These are phyloP conservation scores for Plantago elongata DNA, from an alignment of 257 asterid genomes.

Conservation along the genomic window DNA sequence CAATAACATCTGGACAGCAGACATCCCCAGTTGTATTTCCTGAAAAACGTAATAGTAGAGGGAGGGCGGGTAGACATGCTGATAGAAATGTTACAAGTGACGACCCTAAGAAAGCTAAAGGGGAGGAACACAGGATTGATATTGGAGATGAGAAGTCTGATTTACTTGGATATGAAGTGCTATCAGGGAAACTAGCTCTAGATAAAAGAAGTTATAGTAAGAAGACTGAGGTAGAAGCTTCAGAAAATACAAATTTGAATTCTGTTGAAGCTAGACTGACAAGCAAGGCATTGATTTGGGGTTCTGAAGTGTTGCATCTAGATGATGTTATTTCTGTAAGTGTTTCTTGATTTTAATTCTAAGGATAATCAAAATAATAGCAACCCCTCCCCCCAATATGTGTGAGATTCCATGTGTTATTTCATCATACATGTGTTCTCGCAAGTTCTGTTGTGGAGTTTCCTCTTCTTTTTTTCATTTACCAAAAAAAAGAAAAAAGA, in stretches of 20 bases:
- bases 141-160: slow-evolving; percentile 89
- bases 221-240: slow-evolving; percentile 42
- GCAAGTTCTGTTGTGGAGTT: background rate
- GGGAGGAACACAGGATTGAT: slow-evolving; percentile 77
- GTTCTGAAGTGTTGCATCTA: slow-evolving; percentile 55
- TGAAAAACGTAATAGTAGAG: slow-evolving; percentile 74
- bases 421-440: background rate
- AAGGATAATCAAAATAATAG: background rate
- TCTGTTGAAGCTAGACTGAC: slow-evolving; percentile 82
- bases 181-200: slow-evolving; percentile 64
- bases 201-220: slow-evolving; percentile 54
- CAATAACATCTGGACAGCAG: slow-evolving; percentile 70
- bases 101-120: slow-evolving; percentile 45
- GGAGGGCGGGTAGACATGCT: slow-evolving; percentile 41
- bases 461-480: no score
- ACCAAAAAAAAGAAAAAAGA: background rate
- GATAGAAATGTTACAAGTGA: slow-evolving; percentile 35
- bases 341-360: slow-evolving; percentile 11
- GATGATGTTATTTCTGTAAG: slow-evolving; percentile 84
- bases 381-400: background rate
- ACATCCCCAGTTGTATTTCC: slow-evolving; percentile 87
- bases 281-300: slow-evolving; percentile 90
- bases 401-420: background rate
- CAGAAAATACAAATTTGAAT: slow-evolving; percentile 45
- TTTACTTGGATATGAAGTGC: slow-evolving; percentile 79